Evolutionary conservation across 2,329 filamentous ascomycete species (phyloP), one percentile per base, ranked within the genome.

Genomic region (Coniochaeta sp.): DNA sequence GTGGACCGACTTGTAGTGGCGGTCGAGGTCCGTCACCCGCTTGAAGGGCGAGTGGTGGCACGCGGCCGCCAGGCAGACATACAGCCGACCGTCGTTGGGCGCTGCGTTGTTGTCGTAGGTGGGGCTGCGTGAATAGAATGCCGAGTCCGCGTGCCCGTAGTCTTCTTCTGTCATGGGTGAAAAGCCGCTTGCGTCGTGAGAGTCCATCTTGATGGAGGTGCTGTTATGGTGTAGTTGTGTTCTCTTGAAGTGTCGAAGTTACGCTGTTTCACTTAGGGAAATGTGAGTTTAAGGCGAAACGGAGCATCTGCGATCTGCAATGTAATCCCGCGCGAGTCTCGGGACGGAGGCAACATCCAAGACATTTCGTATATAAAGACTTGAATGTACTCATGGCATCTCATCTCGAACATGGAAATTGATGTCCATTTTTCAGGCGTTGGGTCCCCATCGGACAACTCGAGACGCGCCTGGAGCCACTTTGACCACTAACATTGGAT

Each of bases 1-100:
- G 66, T 82, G 80, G 16, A 72, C 74, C 64, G 81, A 79, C 59
- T 73, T 72, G 68, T 77, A 77, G 68, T 82, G 80, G n/a, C 80
- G 75, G 60, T 79, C 73, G 28, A 81, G 75, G 67, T 82, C 80
- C 38, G 80, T 79, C 60, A 77, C 75, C 47, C 80, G 75, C 66
- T 74, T 77, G 67, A 82, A 82, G 1, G 75, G 75, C 57, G 74
- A 74, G 55, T 74, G 71, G 52, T 70, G 70, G 70, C 79, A 82
- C 32, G 71, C 73, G 19, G 74, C 71, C 40, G 68, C 66, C 28
- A 77, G 72, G 62, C 76, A 78, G 55, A 68, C 71, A 36, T 74
- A 57, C 8, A 42, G 55, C 24, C 55, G 55, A n/a, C 55, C 55
- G 34, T 57, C 54, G 54, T 38, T 55, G 54, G 54, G 34, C 54